phyloP scores from a whole-genome alignment of 441 rosid species.

The Corymbia citriodora region DNA sequence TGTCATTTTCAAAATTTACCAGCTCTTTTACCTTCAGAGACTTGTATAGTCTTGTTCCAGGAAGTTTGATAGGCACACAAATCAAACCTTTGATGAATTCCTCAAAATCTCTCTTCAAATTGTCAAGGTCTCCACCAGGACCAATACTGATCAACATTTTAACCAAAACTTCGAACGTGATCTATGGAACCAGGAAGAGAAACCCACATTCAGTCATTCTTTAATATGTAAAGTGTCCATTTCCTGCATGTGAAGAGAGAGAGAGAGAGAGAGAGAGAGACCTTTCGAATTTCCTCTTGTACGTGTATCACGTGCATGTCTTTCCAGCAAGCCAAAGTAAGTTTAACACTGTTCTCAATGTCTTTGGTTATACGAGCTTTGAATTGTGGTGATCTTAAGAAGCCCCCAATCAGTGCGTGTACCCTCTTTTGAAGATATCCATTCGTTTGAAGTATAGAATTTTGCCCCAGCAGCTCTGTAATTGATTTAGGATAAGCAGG shows the following conservation, averaged over 20 bases:
- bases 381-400: conserved; percentile 56
- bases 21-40: conserved; percentile 43
- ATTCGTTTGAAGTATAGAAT: conserved; percentile 63
- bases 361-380: conserved; percentile 40
- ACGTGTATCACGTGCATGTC: conserved; percentile 28
- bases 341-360: conserved; percentile 37
- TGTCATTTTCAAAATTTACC: not conserved
- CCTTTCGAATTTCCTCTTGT: conserved; percentile 60
- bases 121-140: conserved; percentile 50
- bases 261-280: conserved; percentile 1
- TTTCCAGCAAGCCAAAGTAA: conserved; percentile 42
- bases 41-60: conserved; percentile 60
- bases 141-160: conserved; percentile 51
- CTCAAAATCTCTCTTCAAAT: conserved; percentile 48
- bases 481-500: conserved; percentile 74
- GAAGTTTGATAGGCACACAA: conserved; percentile 62
- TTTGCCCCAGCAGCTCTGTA: conserved; percentile 45
- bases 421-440: conserved; percentile 55
- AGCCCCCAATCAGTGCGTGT: conserved; percentile 55
- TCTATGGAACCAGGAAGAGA: conserved; percentile 18
- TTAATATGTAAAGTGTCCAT: not conserved
- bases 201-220: not conserved
- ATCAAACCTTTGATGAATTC: conserved; percentile 71
- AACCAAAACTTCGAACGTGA: conserved; percentile 53
- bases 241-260: not conserved